Conservation (phyloP, 2,329 filamentous ascomycete genomes). For the Coniochaeta sp. region DNA sequence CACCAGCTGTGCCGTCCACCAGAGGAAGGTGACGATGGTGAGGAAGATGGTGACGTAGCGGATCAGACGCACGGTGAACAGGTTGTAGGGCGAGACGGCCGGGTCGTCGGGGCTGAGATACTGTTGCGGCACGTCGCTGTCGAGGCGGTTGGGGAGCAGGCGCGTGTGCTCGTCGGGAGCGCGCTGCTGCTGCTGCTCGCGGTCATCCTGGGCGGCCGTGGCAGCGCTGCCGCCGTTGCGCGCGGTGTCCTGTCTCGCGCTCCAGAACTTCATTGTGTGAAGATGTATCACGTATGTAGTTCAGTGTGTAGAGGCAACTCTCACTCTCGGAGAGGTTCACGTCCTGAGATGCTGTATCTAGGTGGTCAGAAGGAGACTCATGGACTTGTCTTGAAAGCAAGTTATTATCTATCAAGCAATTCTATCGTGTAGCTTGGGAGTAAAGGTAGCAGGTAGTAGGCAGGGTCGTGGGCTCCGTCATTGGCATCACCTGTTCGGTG, state of each 20-base stretch:
- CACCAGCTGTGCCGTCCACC: constrained; percentile 88
- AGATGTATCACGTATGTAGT: background rate
- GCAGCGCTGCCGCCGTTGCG: constrained; percentile 18
- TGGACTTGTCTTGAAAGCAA: background rate
- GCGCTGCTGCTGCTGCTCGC: no score
- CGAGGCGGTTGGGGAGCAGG: constrained; percentile 61
- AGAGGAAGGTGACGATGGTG: constrained; percentile 69
- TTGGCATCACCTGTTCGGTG: background rate
- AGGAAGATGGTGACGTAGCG: constrained; percentile 74
- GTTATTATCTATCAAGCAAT: background rate
- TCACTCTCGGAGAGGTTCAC: background rate
- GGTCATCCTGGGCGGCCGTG: constrained; percentile 11
- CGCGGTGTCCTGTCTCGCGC: constrained; percentile 6
- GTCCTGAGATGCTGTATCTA: no score
- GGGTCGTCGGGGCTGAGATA: constrained; percentile 75
- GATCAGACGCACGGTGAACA: constrained; percentile 80
- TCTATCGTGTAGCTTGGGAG: no score
- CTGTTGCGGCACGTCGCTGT: constrained; percentile 29
- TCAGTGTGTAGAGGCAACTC: background rate
- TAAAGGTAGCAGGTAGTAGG: no score
- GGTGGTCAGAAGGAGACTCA: no score
- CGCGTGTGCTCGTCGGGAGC: constrained; percentile 49
- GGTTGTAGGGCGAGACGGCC: constrained; percentile 87
- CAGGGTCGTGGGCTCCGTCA: background rate
- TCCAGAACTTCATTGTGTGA: constrained; percentile 3